Conservation (phyloP, 257 asterid genomes). For the Fraxinus cuspidata region DNA sequence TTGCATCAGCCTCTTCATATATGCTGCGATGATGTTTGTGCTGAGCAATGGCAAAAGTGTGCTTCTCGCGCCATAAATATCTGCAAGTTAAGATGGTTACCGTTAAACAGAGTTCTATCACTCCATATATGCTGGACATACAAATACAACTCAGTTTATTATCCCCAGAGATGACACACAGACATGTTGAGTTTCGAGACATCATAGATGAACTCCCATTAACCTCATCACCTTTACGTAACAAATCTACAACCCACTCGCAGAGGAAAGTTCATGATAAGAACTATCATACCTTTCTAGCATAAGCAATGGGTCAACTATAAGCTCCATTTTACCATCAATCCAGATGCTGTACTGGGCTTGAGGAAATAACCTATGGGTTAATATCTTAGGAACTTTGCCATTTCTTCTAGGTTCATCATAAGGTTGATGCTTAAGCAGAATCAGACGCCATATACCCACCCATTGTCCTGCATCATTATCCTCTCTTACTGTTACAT, state of each 20-base stretch:
- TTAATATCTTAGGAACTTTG: conserved; percentile 94
- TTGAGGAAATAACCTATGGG: conserved; percentile 91
- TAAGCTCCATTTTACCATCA: conserved; percentile 99
- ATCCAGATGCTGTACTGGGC: conserved; percentile 97
- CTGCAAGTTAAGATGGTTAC: conserved; percentile 37
- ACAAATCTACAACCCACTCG: background rate
- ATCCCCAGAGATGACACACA: background rate
- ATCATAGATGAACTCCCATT: background rate
- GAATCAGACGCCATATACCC: conserved; percentile 90
- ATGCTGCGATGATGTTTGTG: conserved; percentile 80
- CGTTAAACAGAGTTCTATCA: background rate
- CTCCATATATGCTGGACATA: background rate
- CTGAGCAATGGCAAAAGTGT: conserved; percentile 94
- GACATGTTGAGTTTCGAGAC: background rate
- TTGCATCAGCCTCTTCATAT: conserved; percentile 91
- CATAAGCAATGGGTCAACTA: conserved; percentile 89
- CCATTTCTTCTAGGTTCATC: conserved; percentile 99
- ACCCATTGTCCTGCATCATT: conserved; percentile 86
- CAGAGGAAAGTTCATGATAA: background rate
- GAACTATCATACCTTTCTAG: conserved; percentile 72
- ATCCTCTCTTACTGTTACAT: conserved; percentile 72
- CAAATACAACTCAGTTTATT: background rate
- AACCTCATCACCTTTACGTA: background rate
- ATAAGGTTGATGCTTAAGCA: conserved; percentile 83
- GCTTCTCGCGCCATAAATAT: conserved; percentile 87